Conservation (phyloP, 306 rosid genomes). For the Comarum palustre region DNA sequence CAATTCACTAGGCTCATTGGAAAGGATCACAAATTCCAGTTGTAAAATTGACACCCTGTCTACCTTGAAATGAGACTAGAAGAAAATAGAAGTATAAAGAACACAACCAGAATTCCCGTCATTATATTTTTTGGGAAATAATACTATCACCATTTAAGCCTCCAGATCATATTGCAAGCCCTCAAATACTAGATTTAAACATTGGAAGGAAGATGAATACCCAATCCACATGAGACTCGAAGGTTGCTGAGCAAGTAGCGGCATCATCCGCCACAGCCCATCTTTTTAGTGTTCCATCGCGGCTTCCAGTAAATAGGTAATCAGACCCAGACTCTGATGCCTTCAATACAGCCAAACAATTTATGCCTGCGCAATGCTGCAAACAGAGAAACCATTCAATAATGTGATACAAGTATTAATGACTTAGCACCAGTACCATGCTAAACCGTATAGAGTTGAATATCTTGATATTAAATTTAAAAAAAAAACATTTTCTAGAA, state of each 20-base stretch:
- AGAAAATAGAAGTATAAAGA: not conserved
- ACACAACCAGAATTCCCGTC: not conserved
- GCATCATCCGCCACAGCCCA: slow-evolving; percentile 70
- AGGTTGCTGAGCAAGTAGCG: slow-evolving; percentile 83
- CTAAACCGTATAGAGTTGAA: not conserved
- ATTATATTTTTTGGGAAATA: not conserved
- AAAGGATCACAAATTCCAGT: not conserved
- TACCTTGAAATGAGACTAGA: not conserved
- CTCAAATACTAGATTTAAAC: not conserved
- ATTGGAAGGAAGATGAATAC: slow-evolving; percentile 40
- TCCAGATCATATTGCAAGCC: not conserved
- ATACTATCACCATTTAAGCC: not conserved
- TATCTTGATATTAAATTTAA: not conserved
- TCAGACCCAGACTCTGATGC: slow-evolving; percentile 56
- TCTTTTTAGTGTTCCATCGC: slow-evolving; percentile 94
- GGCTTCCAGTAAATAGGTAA: slow-evolving; percentile 90
- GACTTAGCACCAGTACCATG: not conserved
- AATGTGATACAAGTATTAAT: slow-evolving; percentile 10
- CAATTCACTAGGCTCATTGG: not conserved
- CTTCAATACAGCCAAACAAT: slow-evolving; percentile 68
- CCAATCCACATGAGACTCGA: slow-evolving; percentile 99
- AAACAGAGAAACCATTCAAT: slow-evolving; percentile 34
- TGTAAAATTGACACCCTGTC: not conserved
- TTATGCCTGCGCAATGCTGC: slow-evolving; percentile 97
- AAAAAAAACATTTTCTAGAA: not conserved